Evolutionary conservation across 306 rosid species (phyloP).

Genomic region (Bauhinia variegata): DNA sequence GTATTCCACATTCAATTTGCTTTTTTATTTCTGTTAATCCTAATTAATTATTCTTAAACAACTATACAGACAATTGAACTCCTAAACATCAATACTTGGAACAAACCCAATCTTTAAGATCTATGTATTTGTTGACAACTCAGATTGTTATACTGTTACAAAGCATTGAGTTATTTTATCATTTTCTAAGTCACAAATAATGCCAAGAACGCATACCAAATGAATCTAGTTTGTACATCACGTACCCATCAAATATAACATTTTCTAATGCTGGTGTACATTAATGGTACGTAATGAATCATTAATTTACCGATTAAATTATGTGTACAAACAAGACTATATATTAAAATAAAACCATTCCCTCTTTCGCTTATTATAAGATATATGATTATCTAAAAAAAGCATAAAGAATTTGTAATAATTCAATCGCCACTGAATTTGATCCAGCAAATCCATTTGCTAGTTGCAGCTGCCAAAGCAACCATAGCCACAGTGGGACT

Average conservation of each 20-base stretch:
- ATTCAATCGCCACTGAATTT: conserved; percentile 4
- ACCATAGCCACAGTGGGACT: not conserved
- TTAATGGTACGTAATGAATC: conserved; percentile 32
- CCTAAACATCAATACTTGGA: conserved; percentile 17
- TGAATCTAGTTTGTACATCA: not conserved
- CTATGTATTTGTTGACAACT: conserved; percentile 51
- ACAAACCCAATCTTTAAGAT: conserved; percentile 41
- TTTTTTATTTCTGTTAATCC: too few relatives aligned
- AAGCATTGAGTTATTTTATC: conserved; percentile 8
- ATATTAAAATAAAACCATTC: not conserved
- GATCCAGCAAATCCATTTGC: not conserved
- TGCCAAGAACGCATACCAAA: not conserved
- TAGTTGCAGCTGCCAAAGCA: not conserved
- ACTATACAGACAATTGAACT: not conserved
- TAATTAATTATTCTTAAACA: too few relatives aligned
- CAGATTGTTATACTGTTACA: conserved; percentile 41
- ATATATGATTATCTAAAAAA: conserved; percentile 1
- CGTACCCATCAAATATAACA: not conserved
- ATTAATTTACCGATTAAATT: not conserved
- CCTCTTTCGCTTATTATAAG: not conserved
- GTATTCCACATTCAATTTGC: too few relatives aligned
- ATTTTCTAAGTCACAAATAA: conserved; percentile 23
- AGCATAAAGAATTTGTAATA: not conserved
- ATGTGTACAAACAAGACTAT: not conserved
- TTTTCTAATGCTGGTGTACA: conserved; percentile 21